Conservation (phyloP, 768 basidiomycete species). For the Exsudoporus frostii region DNA sequence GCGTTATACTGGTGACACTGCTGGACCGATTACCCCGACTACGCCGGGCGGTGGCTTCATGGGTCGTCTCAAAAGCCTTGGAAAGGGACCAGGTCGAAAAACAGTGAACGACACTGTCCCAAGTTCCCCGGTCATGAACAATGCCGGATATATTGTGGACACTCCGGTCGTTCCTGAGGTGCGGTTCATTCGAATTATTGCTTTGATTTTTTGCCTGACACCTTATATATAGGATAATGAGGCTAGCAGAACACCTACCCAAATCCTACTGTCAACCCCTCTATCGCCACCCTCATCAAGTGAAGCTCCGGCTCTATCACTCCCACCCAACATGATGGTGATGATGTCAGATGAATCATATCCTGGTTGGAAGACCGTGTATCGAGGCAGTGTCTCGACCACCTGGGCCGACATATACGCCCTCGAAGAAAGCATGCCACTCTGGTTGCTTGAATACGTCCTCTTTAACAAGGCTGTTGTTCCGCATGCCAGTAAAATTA, state of each 20-base stretch:
- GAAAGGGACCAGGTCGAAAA: constrained; percentile 50
- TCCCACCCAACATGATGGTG: constrained; percentile 60
- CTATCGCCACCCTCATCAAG: constrained; percentile 62
- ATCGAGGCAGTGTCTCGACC: constrained; percentile 64
- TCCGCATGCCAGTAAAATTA: constrained; percentile 66
- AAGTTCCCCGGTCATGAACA: constrained; percentile 24
- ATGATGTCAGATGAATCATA: constrained; percentile 80
- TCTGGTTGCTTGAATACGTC: constrained; percentile 88
- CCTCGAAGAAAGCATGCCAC: constrained; percentile 77
- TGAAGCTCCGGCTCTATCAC: constrained; percentile 67
- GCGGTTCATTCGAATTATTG: neutral
- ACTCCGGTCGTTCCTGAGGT: constrained; percentile 24
- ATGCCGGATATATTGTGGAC: constrained; percentile 14
- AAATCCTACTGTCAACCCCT: constrained; percentile 51
- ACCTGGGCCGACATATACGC: constrained; percentile 49
- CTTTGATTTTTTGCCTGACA: neutral
- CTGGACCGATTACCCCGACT: constrained; percentile 43
- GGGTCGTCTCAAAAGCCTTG: constrained; percentile 75
- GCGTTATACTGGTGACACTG: constrained; percentile 22
- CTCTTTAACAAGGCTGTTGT: constrained; percentile 60
- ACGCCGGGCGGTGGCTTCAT: constrained; percentile 63
- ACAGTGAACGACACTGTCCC: constrained; percentile 17
- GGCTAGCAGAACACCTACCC: constrained; percentile 47
- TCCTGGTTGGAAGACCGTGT: constrained; percentile 72
- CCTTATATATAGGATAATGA: constrained; percentile 22